phyloP scores from a whole-genome alignment of 1,284 basidiomycete genomes.

The Cronartium ribicola region DNA sequence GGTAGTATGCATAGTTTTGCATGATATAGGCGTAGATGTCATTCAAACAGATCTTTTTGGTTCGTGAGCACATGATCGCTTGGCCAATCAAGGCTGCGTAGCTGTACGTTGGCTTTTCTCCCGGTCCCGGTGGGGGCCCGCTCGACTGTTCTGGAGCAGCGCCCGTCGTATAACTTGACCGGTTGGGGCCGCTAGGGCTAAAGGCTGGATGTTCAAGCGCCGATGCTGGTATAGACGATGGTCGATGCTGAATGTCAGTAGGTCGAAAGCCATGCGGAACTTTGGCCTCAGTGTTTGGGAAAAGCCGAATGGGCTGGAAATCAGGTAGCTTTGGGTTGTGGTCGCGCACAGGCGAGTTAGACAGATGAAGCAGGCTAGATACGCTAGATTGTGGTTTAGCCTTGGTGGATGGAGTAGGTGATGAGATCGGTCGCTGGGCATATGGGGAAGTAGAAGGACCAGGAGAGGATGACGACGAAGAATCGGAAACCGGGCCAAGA shows the following conservation, averaged over 20 bases:
- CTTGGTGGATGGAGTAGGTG: too few relatives aligned
- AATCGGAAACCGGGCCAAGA: too few relatives aligned
- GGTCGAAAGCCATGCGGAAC: too few relatives aligned
- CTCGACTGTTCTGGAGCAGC: not conserved
- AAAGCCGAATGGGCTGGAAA: not conserved
- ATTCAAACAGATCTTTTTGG: conserved; percentile 80
- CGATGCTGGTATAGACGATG: too few relatives aligned
- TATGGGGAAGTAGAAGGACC: too few relatives aligned
- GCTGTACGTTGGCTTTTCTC: conserved; percentile 72
- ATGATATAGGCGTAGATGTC: conserved; percentile 96
- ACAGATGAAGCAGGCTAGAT: not conserved
- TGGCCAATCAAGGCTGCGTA: conserved; percentile 95
- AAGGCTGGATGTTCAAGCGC: not conserved
- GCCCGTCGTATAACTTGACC: not conserved
- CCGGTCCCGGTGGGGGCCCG: not conserved
- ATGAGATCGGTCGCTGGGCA: too few relatives aligned
- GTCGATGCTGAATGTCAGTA: too few relatives aligned
- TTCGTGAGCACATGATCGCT: conserved; percentile 77
- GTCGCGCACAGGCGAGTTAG: not conserved
- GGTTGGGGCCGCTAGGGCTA: not conserved
- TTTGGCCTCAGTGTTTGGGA: not conserved
- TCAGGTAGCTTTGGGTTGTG: not conserved
- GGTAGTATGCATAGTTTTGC: conserved; percentile 86
- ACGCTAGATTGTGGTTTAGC: not conserved
- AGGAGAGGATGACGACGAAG: too few relatives aligned